Conservation (phyloP, 2,329 filamentous ascomycete genomes). For the Sordariomycetes sp. region DNA sequence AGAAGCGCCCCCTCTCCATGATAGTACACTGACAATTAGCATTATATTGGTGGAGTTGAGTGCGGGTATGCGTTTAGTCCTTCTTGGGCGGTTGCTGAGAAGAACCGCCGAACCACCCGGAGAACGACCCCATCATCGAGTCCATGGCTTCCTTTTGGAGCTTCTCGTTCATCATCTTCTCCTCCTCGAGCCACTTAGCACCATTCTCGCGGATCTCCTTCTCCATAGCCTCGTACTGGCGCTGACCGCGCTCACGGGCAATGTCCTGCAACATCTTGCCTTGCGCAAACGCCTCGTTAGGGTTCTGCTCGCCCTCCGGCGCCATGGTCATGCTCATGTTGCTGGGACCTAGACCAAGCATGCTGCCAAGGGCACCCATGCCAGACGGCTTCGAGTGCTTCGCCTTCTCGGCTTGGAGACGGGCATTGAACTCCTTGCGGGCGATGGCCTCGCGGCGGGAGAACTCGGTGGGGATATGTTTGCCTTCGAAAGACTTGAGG, state of each 20-base stretch:
- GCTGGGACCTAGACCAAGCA: conserved; percentile 69
- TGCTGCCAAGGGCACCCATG: conserved; percentile 58
- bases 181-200: conserved; percentile 92
- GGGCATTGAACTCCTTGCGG: conserved; percentile 74
- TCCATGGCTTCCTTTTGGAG: conserved; percentile 84
- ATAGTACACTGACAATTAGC: no score
- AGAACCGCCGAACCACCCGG: conserved; percentile 17
- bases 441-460: conserved; percentile 78
- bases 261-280: conserved; percentile 97
- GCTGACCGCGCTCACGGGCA: conserved; percentile 82
- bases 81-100: no score
- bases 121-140: conserved; percentile 76
- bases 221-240: conserved; percentile 82
- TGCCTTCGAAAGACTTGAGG: conserved; percentile 80
- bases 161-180: conserved; percentile 81
- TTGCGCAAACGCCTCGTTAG: conserved; percentile 71
- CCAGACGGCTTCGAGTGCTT: conserved; percentile 47
- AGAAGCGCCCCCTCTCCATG: no score
- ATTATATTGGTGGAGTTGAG: neutral
- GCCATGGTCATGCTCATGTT: conserved; percentile 53
- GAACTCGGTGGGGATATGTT: conserved; percentile 84
- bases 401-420: conserved; percentile 59
- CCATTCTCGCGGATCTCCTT: conserved; percentile 88
- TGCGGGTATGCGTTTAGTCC: conserved; percentile 2
- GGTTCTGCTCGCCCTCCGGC: conserved; percentile 58